Base-by-base conservation (phyloP, 2,329 filamentous ascomycete species). In the Pseudogymnoascus sp. region DNA sequence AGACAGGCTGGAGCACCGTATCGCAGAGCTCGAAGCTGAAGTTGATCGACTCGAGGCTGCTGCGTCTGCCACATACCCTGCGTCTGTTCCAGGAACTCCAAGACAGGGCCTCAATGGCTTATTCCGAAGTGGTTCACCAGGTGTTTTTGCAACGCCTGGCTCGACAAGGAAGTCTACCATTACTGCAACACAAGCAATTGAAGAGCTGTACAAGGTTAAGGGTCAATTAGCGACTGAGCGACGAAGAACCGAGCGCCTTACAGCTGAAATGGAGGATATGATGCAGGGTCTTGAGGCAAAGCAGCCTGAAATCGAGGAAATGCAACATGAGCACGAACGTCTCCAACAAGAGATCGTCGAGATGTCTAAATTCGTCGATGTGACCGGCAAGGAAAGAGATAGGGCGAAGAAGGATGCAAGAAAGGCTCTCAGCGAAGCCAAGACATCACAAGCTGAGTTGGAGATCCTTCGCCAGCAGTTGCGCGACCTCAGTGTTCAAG, bases 401-500 rank as follows among this genome's bases (percentile, higher is more conserved):
- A 76, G 79, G 4, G 90, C 92, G 1, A 87, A 87, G 64, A 93
- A 91, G 75, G 88, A 90, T 23, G 84, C 89, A 9, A 85, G 92
- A 67, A 93, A 89, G 75, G 88, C 88, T 62, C 88, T 95, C 72
- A 84, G 84, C n/a, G 84, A 90, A 63, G 82, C 92, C 63, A 82
- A 79, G 23, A 84, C 80, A 0, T 78, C 82, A 0, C 82, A 86
- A 65, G 80, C 84, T 1, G 92, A 97, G 75, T 82, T 84, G 34
- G 87, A 89, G 65, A 90, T 97, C 40, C 79, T 96, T 23, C 88
- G 89, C 61, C 90, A 92, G 67, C 92, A 97, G 73, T 80, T 97
- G 7, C 89, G 93, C 36, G 95, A 97, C 74, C 82, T 96, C 18
- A 92, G 92, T 70, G 88, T 89, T 0, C 93, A 99, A 75, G 85